These are phyloP conservation scores for Naganishia liquefaciens DNA, from an alignment of 1,284 basidiomycete species.

Conservation along the genomic window DNA sequence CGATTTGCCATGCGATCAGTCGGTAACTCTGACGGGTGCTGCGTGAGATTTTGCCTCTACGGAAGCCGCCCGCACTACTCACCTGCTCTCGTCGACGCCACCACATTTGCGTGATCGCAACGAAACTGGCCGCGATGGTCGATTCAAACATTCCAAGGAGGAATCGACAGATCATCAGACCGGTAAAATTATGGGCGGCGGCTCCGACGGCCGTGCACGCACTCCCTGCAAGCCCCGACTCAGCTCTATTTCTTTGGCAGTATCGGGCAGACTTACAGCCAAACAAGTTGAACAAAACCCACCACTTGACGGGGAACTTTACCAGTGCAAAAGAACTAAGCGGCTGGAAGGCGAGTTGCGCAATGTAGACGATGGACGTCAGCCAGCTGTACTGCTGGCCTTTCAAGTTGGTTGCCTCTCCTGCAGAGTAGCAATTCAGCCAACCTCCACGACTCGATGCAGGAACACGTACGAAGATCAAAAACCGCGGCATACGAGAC, in stretches of 20 bases:
- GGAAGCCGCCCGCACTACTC: neutral
- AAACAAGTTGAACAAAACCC: slow-evolving; percentile 44
- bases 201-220: slow-evolving; percentile 44
- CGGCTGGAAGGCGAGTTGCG: slow-evolving; percentile 47
- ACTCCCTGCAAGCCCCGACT: slow-evolving; percentile 34
- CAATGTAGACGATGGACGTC: slow-evolving; percentile 45
- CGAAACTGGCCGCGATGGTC: slow-evolving; percentile 38
- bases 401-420: slow-evolving; percentile 33
- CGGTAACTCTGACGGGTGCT: slow-evolving; percentile 43
- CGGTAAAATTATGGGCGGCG: slow-evolving; percentile 43
- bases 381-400: slow-evolving; percentile 45
- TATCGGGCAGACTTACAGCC: slow-evolving; percentile 2
- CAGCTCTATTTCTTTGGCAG: neutral
- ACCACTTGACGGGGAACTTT: slow-evolving; percentile 43
- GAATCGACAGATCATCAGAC: slow-evolving; percentile 44
- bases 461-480: slow-evolving; percentile 35
- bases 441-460: neutral
- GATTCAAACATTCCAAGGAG: slow-evolving; percentile 48
- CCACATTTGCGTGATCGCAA: slow-evolving; percentile 47
- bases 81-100: slow-evolving; percentile 44
- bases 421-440: neutral
- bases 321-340: slow-evolving; percentile 46
- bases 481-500: slow-evolving; percentile 51
- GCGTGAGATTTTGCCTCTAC: neutral
- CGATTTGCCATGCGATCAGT: slow-evolving; percentile 48